Evolutionary conservation across 306 rosid species (phyloP).

Genomic region (Crataegus laevigata): DNA sequence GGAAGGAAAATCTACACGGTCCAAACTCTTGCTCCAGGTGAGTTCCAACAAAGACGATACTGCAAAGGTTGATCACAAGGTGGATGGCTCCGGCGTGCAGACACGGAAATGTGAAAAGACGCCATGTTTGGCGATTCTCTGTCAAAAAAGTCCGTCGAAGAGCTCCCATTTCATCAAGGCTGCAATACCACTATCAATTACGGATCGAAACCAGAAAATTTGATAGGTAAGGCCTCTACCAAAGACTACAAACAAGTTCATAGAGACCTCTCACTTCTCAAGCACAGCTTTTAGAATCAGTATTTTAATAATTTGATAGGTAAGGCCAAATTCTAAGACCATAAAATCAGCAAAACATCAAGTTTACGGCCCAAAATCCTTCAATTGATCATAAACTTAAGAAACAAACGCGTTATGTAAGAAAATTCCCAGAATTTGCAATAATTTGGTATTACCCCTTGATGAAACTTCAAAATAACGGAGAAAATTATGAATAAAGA

Average conservation of each 20-base stretch:
- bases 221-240: neutral
- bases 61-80: conserved; percentile 66
- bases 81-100: conserved; percentile 80
- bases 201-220: neutral
- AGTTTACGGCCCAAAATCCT: neutral
- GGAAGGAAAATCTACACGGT: conserved; percentile 32
- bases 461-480: neutral
- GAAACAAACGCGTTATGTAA: neutral
- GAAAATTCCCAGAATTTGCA: neutral
- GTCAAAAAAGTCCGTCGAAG: conserved; percentile 39
- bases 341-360: neutral
- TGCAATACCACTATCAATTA: conserved; percentile 22
- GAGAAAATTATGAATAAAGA: neutral
- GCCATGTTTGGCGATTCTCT: conserved; percentile 65
- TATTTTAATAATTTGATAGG: neutral
- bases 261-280: neutral
- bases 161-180: conserved; percentile 88
- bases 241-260: neutral
- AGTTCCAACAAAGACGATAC: conserved; percentile 62
- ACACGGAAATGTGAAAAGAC: conserved; percentile 74
- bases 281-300: neutral
- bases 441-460: neutral
- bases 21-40: conserved; percentile 77
- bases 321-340: neutral
- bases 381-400: neutral